Conservation (phyloP, 768 basidiomycete genomes). For the Sporobolomyces phaffii region DNA sequence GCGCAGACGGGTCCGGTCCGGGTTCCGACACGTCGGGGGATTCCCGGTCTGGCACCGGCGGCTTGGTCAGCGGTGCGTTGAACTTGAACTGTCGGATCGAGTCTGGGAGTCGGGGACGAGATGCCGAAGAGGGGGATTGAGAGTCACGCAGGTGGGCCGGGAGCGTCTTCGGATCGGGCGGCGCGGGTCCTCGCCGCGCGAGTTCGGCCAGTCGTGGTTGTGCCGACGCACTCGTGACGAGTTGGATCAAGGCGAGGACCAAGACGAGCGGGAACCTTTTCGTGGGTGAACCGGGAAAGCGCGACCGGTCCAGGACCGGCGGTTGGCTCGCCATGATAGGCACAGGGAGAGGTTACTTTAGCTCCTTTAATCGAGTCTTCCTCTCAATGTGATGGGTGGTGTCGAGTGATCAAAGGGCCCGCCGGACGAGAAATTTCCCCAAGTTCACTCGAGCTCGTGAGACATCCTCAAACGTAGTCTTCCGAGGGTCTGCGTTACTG, state of each 20-base stretch:
- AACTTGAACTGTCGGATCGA: slow-evolving; percentile 19
- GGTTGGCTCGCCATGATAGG: neutral
- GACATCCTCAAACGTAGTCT: no score
- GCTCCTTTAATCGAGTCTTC: no score
- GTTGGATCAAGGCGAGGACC: no score
- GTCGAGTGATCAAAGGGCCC: no score
- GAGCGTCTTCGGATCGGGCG: neutral
- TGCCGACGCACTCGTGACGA: no score
- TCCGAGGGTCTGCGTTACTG: no score
- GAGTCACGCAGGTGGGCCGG: slow-evolving; percentile 11
- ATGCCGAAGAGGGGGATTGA: slow-evolving; percentile 14
- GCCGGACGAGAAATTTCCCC: no score
- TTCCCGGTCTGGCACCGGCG: neutral
- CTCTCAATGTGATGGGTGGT: no score
- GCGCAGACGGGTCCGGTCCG: neutral
- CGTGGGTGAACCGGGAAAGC: neutral
- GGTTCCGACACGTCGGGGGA: neutral
- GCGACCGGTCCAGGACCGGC: neutral
- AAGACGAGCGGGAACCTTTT: slow-evolving; percentile 8
- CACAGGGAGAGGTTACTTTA: neutral
- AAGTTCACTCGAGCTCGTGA: no score
- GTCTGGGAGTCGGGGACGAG: slow-evolving; percentile 5
- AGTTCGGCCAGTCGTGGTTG: slow-evolving; percentile 13
- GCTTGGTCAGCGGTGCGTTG: slow-evolving; percentile 19
- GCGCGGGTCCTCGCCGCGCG: neutral